Base-by-base conservation (phyloP, 1,284 basidiomycete species). In the Ceratobasidium sp. region DNA sequence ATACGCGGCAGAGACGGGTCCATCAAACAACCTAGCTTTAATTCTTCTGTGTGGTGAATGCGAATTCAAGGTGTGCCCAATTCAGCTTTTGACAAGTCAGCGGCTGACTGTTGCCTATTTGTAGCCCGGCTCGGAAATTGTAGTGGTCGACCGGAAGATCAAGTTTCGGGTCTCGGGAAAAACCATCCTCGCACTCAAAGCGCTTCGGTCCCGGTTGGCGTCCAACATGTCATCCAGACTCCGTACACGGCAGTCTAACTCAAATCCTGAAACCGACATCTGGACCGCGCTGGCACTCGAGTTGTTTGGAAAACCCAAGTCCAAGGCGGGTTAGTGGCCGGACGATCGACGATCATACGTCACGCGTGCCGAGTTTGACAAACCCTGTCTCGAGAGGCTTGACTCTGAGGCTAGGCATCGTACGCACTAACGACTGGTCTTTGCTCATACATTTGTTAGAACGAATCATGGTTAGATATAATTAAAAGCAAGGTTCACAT, bases 1-100 rank as follows among this genome's bases (percentile, higher is more conserved):
- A 32, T 99, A 96, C 78, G 95, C 91, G n/a, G 98, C 95, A 94
- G 97, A 99, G 79, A 94, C 92, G 0, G 90, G 92, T 0, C 91
- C 94, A 0, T 87, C 94, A 3, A 91, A 97, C 71, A 93, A 98
- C 74, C 80, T 92, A 32, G 87, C 93, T 1, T 79, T 99, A 53
- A 77, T 94, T 20, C 81, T 98, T 27, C 80, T 98, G 0, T 98
- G 96, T 73, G 96, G 97, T 1, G 97, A 98, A 73, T 83, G 86
- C 13, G 96, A 99, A 72, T 91, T 93, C 80, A 95, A 92, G 84
- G 93, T 92, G 69, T 60, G 81, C n/a, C 49, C 62, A 52, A 40
- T 31, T 13, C 10, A 29, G 15, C 45, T 12, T 47, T 22, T 47
- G 22, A 20, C 10, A 15, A 40, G n/a, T 4, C 43, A 25, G 29